phyloP scores from a whole-genome alignment of 2,329 filamentous ascomycete genomes.

The Ceratocystis smalleyi region DNA sequence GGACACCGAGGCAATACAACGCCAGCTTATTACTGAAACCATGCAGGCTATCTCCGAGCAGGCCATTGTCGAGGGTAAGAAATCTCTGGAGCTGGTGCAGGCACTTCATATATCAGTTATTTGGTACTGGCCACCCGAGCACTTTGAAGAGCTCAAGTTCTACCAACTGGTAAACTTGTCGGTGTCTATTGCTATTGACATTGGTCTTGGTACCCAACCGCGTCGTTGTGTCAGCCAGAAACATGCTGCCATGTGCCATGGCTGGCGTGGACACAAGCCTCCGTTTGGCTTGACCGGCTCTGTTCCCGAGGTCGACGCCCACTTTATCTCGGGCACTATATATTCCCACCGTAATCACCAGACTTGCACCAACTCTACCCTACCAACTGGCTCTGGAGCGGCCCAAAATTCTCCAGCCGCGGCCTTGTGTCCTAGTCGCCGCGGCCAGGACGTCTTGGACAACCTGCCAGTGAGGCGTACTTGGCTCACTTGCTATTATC shows the following conservation, averaged over 20 bases:
- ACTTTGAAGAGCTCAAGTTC: slow-evolving; percentile 76
- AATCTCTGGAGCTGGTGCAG: slow-evolving; percentile 71
- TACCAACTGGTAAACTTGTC: slow-evolving; percentile 75
- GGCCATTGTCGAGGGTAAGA: slow-evolving; percentile 59
- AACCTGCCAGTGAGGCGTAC: slow-evolving; percentile 31
- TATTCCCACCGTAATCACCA: background rate
- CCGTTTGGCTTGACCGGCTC: background rate
- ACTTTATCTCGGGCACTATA: background rate
- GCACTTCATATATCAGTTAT: slow-evolving; percentile 58
- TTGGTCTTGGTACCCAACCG: slow-evolving; percentile 51
- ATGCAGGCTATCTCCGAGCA: slow-evolving; percentile 60
- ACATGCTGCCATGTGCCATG: background rate
- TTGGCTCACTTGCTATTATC: slow-evolving; percentile 44
- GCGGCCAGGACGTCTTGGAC: slow-evolving; percentile 18
- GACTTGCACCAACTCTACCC: too few relatives aligned
- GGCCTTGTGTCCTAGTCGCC: slow-evolving; percentile 18
- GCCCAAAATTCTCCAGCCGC: background rate
- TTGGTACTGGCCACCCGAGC: slow-evolving; percentile 74
- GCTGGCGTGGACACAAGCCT: background rate
- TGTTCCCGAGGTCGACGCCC: background rate
- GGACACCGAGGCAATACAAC: slow-evolving; percentile 41
- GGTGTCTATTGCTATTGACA: slow-evolving; percentile 66
- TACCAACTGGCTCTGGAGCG: background rate
- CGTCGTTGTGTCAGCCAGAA: background rate
- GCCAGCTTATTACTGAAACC: slow-evolving; percentile 49